Base-by-base conservation (phyloP, 257 asterid genomes). In the Solanum bulbocastanum region DNA sequence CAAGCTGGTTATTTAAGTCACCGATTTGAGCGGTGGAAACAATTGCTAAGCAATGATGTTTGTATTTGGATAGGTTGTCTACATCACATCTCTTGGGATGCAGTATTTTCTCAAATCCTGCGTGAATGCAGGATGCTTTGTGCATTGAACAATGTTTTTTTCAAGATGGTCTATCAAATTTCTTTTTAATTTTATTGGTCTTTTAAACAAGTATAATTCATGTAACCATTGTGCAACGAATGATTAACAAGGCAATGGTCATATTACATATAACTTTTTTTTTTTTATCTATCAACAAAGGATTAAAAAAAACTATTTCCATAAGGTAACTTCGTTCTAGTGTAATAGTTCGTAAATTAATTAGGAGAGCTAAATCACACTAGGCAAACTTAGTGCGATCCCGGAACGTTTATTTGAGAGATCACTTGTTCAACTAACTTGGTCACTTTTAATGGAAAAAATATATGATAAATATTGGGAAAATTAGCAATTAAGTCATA, bases 321-420 rank as follows among this genome's bases (percentile, higher is more conserved):
- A 15, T 52, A 52, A 0, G 23, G 9, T 15, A 52, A 52, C 1
- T 0, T 3, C 62, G 9, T 16, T 52, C 4, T 52, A 52, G 23
- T 52, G 60, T 52, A 52, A 16, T 52, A 52, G 3, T 16, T 16
- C 1, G 9, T 16, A 52, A 52, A 52, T 52, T 4, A 52, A 52
- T 1, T 52, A 18, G 0, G 3, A 20, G 25, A 22, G 30, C 2
- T 60, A 60, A 60, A 60, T 22, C 13, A 4, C 14, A 22, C 3
- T 22, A 60, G 0, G 0, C 12, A 60, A 60, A 4, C 5, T 60
- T 60, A 3, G 2, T 60, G 27, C 0, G 1, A 8, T 22, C 3
- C 0, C 22, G 12, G 4, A 22, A 60, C 6, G 0, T 4, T 5
- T 12, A 3, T 58, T 20, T 22, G 66, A 58, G 66, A 58, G 13